Conservation (phyloP, 768 basidiomycete genomes). For the Leccinum subtestaceum region DNA sequence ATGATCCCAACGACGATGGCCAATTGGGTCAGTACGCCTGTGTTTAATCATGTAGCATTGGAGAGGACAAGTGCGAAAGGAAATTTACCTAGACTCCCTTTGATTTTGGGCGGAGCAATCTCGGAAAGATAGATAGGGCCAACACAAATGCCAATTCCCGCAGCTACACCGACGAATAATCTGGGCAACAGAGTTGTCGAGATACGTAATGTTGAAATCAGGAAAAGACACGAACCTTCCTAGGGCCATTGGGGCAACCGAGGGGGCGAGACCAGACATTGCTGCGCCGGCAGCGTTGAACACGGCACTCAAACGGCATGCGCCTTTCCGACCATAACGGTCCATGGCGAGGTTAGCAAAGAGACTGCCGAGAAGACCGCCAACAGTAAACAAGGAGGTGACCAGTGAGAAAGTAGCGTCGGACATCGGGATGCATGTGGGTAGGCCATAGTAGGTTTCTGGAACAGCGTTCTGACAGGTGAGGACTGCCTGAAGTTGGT, state of each 20-base stretch:
- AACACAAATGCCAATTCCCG: conserved; percentile 74
- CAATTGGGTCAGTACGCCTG: conserved; percentile 79
- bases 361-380: conserved; percentile 79
- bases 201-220: background rate
- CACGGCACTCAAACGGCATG: conserved; percentile 56
- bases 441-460: conserved; percentile 39
- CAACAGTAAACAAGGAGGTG: conserved; percentile 83
- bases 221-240: conserved; percentile 53
- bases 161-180: conserved; percentile 64
- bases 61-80: background rate
- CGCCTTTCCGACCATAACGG: conserved; percentile 65
- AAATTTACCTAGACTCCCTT: conserved; percentile 64
- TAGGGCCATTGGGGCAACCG: conserved; percentile 51
- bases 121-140: conserved; percentile 84
- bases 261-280: conserved; percentile 64
- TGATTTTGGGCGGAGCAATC: conserved; percentile 74
- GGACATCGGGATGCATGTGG: conserved; percentile 80
- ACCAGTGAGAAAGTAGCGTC: conserved; percentile 75
- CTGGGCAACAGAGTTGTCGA: conserved; percentile 32
- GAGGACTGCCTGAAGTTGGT: conserved; percentile 78
- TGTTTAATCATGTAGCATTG: background rate
- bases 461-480: conserved; percentile 52
- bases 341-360: conserved; percentile 68
- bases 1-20: conserved; percentile 85
- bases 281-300: conserved; percentile 56